These are phyloP conservation scores for Pyrenochaeta sp. DNA, from an alignment of 2,329 filamentous ascomycete species.

Conservation along the genomic window DNA sequence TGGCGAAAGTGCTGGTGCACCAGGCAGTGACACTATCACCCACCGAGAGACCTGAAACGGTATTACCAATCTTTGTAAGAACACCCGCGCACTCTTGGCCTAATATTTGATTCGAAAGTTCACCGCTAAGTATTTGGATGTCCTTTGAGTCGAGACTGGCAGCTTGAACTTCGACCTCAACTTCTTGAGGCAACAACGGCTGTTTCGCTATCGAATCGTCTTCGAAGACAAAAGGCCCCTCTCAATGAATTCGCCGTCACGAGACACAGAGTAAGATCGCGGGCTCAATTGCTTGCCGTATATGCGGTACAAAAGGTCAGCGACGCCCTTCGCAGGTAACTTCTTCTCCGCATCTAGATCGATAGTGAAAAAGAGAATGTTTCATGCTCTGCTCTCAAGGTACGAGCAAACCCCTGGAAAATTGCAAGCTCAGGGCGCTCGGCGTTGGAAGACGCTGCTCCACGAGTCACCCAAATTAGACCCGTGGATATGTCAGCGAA, in stretches of 20 bases:
- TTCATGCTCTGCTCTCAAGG: conserved; percentile 20
- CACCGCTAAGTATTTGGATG: conserved; percentile 28
- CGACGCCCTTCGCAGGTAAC: conserved; percentile 6
- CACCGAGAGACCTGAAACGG: conserved; percentile 12
- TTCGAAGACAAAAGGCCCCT: conserved; percentile 8
- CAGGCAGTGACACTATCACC: conserved; percentile 26
- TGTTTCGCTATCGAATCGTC: conserved; percentile 6
- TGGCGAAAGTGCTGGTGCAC: conserved; percentile 8
- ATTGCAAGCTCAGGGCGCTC: conserved; percentile 19
- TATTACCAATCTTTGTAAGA: conserved; percentile 10
- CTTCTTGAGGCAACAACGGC: conserved; percentile 18
- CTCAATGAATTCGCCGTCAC: conserved; percentile 18
- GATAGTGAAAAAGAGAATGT: conserved; percentile 18
- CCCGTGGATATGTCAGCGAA: conserved; percentile 17
- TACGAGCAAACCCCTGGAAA: conserved; percentile 17
- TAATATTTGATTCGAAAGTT: conserved; percentile 18
- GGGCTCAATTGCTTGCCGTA: conserved; percentile 6
- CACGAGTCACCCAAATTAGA: conserved; percentile 26
- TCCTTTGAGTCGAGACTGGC: conserved; percentile 18
- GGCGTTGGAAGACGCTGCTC: conserved; percentile 13
- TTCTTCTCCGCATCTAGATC: conserved; percentile 20
- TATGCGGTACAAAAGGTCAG: conserved; percentile 5
- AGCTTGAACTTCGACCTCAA: conserved; percentile 44
- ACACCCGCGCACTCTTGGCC: conserved; percentile 30
- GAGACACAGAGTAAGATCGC: neutral